Evolutionary conservation across 345 rosid genomes (phyloP).

Genomic region (Cardiospermum halicacabum): DNA sequence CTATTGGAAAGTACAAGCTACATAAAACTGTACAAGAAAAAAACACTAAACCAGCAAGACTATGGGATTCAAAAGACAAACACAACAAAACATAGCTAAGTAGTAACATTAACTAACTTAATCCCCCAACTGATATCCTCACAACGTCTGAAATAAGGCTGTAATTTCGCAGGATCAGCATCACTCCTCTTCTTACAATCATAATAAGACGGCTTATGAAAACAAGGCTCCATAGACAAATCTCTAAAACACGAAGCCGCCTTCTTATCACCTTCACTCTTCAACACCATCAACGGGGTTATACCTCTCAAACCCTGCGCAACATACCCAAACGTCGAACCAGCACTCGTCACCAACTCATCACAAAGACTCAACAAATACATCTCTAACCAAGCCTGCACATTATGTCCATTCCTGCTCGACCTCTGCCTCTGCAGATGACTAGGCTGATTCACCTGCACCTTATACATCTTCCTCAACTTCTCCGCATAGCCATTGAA

Average conservation of each 20-base stretch:
- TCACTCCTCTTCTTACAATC: not conserved
- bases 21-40: too few species aligned
- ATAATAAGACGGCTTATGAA: conserved; percentile 1
- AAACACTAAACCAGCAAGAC: too few species aligned
- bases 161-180: not conserved
- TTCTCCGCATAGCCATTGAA: not conserved
- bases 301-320: conserved; percentile 10
- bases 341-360: conserved; percentile 6
- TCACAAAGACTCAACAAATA: conserved; percentile 4
- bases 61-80: too few species aligned
- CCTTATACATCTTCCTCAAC: conserved; percentile 3
- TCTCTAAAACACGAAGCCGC: conserved; percentile 5
- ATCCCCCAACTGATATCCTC: not conserved
- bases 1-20: too few species aligned
- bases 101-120: not conserved
- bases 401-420: not conserved
- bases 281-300: conserved; percentile 11
- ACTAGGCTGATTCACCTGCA: conserved; percentile 15
- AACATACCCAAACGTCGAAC: conserved; percentile 13
- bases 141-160: conserved; percentile 6
- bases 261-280: not conserved
- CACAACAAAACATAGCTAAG: too few species aligned
- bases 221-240: conserved; percentile 9
- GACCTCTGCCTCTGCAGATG: not conserved
- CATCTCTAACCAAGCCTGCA: conserved; percentile 12